phyloP scores from a whole-genome alignment of 768 basidiomycete species.

The Mycena rebaudengoi region DNA sequence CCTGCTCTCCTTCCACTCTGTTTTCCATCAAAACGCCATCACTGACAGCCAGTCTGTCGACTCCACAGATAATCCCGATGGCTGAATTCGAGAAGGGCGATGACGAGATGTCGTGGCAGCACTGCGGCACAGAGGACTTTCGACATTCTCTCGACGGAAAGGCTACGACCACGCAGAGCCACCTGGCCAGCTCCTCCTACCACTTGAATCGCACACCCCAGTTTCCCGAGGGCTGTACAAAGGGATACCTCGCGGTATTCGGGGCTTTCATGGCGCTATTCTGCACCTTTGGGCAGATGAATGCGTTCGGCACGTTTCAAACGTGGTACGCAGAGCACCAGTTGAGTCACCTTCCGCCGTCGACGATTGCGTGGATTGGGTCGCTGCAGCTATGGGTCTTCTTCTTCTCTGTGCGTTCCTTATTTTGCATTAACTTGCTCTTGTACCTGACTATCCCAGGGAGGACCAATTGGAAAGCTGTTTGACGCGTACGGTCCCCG shows the following conservation, averaged over 20 bases:
- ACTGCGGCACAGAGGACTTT: conserved; percentile 26
- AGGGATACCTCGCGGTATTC: conserved; percentile 59
- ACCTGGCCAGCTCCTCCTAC: conserved; percentile 19
- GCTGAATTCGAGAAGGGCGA: conserved; percentile 17
- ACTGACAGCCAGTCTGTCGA: conserved; percentile 24
- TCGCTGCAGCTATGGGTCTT: conserved; percentile 74
- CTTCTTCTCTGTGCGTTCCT: conserved; percentile 66
- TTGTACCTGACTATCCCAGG: conserved; percentile 44
- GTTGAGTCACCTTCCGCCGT: conserved; percentile 56
- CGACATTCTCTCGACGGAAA: conserved; percentile 25
- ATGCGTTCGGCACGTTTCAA: conserved; percentile 77
- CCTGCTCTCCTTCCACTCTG: background rate
- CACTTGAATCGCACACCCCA: conserved; percentile 19
- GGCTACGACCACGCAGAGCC: conserved; percentile 25
- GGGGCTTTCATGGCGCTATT: conserved; percentile 75
- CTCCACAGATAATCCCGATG: conserved; percentile 22
- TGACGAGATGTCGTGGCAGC: conserved; percentile 28
- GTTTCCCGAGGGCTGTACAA: conserved; percentile 41
- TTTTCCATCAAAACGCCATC: conserved; percentile 3
- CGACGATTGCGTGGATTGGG: conserved; percentile 76
- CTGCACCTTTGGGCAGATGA: conserved; percentile 77
- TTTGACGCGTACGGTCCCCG: conserved; percentile 71
- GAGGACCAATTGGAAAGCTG: conserved; percentile 64
- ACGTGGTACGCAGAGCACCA: conserved; percentile 72
- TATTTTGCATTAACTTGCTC: background rate